These are phyloP conservation scores for Trichoderma brevicompactum DNA, from an alignment of 2,329 filamentous ascomycete genomes.

Conservation along the genomic window DNA sequence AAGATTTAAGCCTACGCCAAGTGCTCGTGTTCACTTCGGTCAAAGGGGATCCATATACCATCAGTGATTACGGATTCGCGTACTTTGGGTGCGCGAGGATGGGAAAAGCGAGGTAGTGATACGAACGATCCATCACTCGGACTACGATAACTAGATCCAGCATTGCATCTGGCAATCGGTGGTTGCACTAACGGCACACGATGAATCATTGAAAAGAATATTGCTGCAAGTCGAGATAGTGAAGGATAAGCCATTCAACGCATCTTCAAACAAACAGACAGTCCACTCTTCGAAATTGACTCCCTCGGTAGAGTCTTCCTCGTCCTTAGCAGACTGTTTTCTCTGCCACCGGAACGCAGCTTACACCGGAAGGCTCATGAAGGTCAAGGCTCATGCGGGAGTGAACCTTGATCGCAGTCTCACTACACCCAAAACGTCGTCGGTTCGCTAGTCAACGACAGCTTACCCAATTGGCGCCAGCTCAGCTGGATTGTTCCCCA, in stretches of 20 bases:
- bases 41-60: neutral
- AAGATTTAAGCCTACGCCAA: neutral
- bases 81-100: neutral
- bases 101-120: neutral
- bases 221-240: neutral
- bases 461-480: neutral
- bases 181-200: neutral
- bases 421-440: neutral
- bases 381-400: neutral
- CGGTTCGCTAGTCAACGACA: neutral
- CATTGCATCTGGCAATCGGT: neutral
- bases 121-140: neutral
- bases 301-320: neutral
- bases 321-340: neutral
- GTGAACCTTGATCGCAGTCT: constrained; percentile 3
- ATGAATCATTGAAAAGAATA: neutral
- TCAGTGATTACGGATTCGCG: neutral
- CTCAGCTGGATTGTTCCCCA: constrained; percentile 2
- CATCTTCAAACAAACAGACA: neutral
- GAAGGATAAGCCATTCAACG: neutral
- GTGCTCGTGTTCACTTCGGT: neutral
- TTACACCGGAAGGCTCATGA: neutral
- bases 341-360: neutral
- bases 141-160: neutral
- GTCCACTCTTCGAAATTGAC: neutral